A percentile compares a stretch with the other conserved stretches of the same genome.
These are phyloP conservation scores for Erythrophleum fordii DNA, from an alignment of 306 rosid species.

Conservation along the genomic window DNA sequence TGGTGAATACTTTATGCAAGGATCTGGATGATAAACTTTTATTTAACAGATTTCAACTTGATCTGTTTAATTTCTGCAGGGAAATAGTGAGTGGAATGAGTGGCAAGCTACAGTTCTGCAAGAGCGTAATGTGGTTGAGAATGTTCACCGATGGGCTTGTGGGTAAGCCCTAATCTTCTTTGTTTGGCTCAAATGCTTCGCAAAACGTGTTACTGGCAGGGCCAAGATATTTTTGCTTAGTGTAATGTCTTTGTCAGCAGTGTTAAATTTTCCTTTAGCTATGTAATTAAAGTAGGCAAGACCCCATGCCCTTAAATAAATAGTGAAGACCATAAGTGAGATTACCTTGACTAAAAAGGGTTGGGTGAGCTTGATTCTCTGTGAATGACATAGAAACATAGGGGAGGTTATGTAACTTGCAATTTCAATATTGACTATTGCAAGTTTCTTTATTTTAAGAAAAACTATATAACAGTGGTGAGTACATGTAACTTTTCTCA, in stretches of 20 bases:
- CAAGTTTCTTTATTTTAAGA: background rate
- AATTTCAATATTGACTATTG: background rate
- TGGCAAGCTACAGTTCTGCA: constrained; percentile 87
- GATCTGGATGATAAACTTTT: background rate
- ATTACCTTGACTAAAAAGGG: constrained; percentile 21
- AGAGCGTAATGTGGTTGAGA: constrained; percentile 91
- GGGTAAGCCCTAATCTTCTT: constrained; percentile 66
- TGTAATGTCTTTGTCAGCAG: constrained; percentile 1
- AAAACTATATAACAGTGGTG: constrained; percentile 17
- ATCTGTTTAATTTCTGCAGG: constrained; percentile 55
- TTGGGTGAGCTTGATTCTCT: constrained; percentile 21
- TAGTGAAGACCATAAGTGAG: constrained; percentile 19
- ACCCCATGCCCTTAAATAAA: background rate
- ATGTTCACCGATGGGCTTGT: constrained; percentile 92
- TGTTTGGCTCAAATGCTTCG: constrained; percentile 31
- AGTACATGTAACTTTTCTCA: constrained; percentile 4
- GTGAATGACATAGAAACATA: constrained; percentile 6
- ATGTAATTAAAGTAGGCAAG: constrained; percentile 1
- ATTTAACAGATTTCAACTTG: constrained; percentile 20
- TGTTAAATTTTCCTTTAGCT: constrained; percentile 27
- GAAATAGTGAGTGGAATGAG: constrained; percentile 81
- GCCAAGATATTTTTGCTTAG: background rate
- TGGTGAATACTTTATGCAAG: background rate
- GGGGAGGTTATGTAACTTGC: background rate
- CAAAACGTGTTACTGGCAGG: constrained; percentile 5